Evolutionary conservation across 208 protist genomes (phyloP).

Genomic region (Willaertia magna): DNA sequence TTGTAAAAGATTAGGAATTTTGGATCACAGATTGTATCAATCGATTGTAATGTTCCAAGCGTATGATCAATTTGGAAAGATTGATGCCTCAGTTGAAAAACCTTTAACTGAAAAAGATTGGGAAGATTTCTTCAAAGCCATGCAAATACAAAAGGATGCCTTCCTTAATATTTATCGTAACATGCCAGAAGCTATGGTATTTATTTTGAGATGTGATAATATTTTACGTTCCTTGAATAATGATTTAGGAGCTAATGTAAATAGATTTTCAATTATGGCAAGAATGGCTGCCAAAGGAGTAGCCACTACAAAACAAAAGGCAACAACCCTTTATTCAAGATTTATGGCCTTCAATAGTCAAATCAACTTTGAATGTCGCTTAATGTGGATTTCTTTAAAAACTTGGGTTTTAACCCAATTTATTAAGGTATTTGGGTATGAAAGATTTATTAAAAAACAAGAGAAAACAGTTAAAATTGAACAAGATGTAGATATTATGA

Average conservation of each 20-base stretch:
- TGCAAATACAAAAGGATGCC: background rate
- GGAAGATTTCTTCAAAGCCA: background rate
- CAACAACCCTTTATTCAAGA: too few species aligned
- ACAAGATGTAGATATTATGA: too few species aligned
- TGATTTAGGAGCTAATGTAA: background rate
- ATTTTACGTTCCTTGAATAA: background rate
- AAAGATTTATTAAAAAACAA: too few species aligned
- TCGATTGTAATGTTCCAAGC: background rate
- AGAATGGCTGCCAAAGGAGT: background rate
- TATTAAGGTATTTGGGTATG: too few species aligned
- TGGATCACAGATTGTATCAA: background rate
- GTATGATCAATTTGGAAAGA: background rate
- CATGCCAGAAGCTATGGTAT: background rate
- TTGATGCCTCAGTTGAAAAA: background rate
- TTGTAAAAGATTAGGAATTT: background rate
- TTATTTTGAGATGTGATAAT: background rate
- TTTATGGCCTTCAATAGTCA: too few species aligned
- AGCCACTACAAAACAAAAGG: too few species aligned
- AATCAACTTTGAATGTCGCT: too few species aligned
- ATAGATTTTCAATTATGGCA: conserved; percentile 12
- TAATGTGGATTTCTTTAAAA: too few species aligned
- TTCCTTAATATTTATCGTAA: background rate
- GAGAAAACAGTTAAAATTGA: too few species aligned
- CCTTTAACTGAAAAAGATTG: background rate
- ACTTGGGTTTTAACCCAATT: too few species aligned